Conservation (phyloP, 345 rosid genomes). For the Luvunga scandens region DNA sequence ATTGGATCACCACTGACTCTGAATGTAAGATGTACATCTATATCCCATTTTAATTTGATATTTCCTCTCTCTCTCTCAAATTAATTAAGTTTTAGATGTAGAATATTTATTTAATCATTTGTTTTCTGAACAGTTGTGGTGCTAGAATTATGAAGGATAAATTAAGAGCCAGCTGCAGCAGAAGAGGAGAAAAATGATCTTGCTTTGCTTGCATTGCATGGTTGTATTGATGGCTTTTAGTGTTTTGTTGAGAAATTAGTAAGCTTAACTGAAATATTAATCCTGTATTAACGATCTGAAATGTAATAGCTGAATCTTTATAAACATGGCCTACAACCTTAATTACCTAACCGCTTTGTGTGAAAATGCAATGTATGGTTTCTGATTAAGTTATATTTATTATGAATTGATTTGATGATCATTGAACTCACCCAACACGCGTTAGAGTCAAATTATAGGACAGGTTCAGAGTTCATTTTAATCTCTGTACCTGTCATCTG, state of each 20-base stretch:
- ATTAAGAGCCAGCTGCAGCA: not conserved
- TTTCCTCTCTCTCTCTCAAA: not conserved
- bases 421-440: not conserved
- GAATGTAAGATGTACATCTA: conserved; percentile 50
- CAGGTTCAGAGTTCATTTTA: not conserved
- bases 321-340: not conserved
- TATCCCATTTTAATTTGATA: not conserved
- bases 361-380: not conserved
- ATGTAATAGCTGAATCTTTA: not conserved
- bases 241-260: not conserved
- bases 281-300: not conserved
- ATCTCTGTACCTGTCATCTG: not conserved
- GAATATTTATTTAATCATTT: not conserved
- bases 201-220: not conserved
- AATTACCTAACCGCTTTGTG: not conserved
- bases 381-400: not conserved
- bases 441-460: not conserved
- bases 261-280: not conserved
- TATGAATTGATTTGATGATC: not conserved
- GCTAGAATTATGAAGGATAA: conserved; percentile 62
- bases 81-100: not conserved
- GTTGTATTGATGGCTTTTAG: not conserved
- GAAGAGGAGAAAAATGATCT: not conserved
- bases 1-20: conserved; percentile 92
- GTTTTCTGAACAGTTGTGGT: conserved; percentile 65